Percentiles rank a stretch among this genome's conserved stretches.
These are phyloP conservation scores for Hippophae gyantsensis DNA, from an alignment of 306 rosid genomes.

Conservation along the genomic window DNA sequence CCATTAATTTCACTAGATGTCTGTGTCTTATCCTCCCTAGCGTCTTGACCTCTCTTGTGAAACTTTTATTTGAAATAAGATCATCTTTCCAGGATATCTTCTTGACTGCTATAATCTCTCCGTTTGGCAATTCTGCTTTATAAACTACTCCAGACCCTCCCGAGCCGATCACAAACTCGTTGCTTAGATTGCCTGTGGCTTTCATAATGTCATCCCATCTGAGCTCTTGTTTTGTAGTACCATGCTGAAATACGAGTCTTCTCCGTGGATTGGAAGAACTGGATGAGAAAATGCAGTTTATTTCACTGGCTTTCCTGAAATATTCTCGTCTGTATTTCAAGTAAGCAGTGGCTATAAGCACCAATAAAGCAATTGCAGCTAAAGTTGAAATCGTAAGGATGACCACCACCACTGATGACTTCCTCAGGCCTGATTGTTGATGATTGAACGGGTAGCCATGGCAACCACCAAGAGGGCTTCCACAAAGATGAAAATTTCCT, in stretches of 20 bases:
- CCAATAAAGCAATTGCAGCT: slow-evolving; percentile 48
- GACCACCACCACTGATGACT: slow-evolving; percentile 35
- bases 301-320: slow-evolving; percentile 38
- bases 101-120: slow-evolving; percentile 83
- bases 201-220: slow-evolving; percentile 85
- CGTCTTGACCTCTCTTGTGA: slow-evolving; percentile 72
- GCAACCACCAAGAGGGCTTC: slow-evolving; percentile 58
- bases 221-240: slow-evolving; percentile 48
- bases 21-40: slow-evolving; percentile 85
- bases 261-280: slow-evolving; percentile 60
- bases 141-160: slow-evolving; percentile 92
- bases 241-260: slow-evolving; percentile 55
- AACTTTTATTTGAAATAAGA: slow-evolving; percentile 60
- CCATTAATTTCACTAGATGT: slow-evolving; percentile 82
- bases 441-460: slow-evolving; percentile 13
- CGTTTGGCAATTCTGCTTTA: slow-evolving; percentile 59
- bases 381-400: slow-evolving; percentile 59
- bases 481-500: slow-evolving; percentile 72
- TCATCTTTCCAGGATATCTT: slow-evolving; percentile 73
- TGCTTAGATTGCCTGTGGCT: slow-evolving; percentile 66
- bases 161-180: slow-evolving; percentile 70
- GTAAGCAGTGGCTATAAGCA: slow-evolving; percentile 37
- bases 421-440: slow-evolving; percentile 36
- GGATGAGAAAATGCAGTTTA: slow-evolving; percentile 51
- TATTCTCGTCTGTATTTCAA: slow-evolving; percentile 39